Evolutionary conservation across 2,329 filamentous ascomycete species (phyloP), one percentile per base, ranked within the genome.

Genomic region (Canariomyces notabilis): DNA sequence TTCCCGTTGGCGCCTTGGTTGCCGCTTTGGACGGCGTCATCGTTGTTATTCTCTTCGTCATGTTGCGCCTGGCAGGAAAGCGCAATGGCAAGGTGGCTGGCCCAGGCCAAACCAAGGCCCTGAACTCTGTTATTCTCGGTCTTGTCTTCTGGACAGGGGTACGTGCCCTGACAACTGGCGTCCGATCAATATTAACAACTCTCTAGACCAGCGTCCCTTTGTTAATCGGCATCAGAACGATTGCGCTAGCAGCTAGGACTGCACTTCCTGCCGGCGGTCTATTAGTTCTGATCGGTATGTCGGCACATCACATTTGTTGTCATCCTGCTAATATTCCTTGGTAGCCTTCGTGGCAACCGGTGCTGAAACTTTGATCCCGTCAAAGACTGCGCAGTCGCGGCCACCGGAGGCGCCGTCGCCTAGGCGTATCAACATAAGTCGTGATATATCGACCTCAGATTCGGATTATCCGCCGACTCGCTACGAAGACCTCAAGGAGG

Each of bases 61-160:
- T 65, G 40, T 67, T 68, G 15, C 67, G 73, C 42, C 66, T 66
- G 6, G 60, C 59, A 7, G 66, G 67, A 3, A 43, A 54, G 56
- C n/a, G 22, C n/a, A 53, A 60, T 44, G 60, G 61, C 15, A 56
- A 59, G 26, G 54, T 50, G 18, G 39, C 60, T 3, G 56, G 53
- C 11, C 48, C 58, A 35, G 57, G 57, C 4, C 63, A 64, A 26
- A 66, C 61, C 47, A 75, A 69, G 56, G 65, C 68, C 31, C 55
- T 75, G 15, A 55, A 72, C 19, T 57, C 71, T 1, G 61, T 70
- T 15, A 62, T 73, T 18, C 56, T 66, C 37, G 74, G 68, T 12
- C 61, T 78, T 46, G 67, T 64, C n/a, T 58, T 77, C 23, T 81
- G 77, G 77, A 75, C 71, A 42, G 74, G 65, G 55, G 75, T 79